Percentiles rank a stretch among this genome's conserved stretches.
These are phyloP conservation scores for Pseudogymnoascus sp. DNA, from an alignment of 2,329 filamentous ascomycete species.

Conservation along the genomic window DNA sequence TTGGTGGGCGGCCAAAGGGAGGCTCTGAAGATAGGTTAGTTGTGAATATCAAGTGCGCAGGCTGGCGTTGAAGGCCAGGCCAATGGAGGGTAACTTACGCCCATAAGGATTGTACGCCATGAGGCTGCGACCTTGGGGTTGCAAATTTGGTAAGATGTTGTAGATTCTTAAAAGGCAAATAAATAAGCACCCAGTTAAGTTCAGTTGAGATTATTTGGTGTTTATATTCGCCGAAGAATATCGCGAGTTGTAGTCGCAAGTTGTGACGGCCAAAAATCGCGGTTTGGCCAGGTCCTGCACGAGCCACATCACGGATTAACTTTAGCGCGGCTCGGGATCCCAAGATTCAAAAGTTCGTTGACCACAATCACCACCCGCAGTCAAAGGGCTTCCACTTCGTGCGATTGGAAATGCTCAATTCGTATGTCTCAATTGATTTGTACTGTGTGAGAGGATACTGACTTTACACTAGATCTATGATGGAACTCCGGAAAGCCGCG, in stretches of 20 bases:
- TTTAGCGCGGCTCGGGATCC: not conserved
- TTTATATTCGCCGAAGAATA: not conserved
- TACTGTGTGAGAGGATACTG: not conserved
- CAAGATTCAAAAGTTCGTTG: constrained; percentile 9
- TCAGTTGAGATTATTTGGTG: not conserved
- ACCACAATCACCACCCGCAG: not conserved
- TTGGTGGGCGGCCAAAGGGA: constrained; percentile 63
- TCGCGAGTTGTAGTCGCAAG: not conserved
- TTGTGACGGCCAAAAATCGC: not conserved
- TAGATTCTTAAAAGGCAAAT: not conserved
- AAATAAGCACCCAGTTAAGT: not conserved
- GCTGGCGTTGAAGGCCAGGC: not conserved
- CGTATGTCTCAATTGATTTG: not conserved
- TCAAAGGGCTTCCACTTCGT: constrained; percentile 4
- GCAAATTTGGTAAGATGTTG: not conserved
- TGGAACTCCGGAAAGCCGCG: constrained; percentile 28
- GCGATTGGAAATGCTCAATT: constrained; percentile 10
- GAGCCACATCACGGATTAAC: constrained; percentile 4
- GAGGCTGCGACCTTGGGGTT: not conserved
- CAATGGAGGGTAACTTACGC: constrained; percentile 19
- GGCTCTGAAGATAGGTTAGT: constrained; percentile 19
- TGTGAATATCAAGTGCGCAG: not conserved
- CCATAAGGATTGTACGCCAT: constrained; percentile 31
- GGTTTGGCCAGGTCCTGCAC: constrained; percentile 1
- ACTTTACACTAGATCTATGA: constrained; percentile 13